phyloP scores from a whole-genome alignment of 2,329 filamentous ascomycete species.

The Intubia oerlemansii region DNA sequence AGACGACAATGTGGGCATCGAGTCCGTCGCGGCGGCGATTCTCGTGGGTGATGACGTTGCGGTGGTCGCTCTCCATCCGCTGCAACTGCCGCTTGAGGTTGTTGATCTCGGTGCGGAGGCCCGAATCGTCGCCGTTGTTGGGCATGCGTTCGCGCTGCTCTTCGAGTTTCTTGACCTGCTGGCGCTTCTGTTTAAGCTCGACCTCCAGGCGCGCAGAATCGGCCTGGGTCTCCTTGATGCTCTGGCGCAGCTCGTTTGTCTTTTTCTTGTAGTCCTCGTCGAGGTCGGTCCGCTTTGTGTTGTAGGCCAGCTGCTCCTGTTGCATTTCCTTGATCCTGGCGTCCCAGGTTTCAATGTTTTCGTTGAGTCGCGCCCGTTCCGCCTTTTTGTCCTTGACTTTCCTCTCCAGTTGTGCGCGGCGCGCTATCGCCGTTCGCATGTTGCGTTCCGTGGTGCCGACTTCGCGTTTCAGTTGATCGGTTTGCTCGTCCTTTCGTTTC shows the following conservation, averaged over 20 bases:
- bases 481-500: conserved; percentile 81
- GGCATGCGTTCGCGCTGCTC: conserved; percentile 42
- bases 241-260: conserved; percentile 26
- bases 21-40: conserved; percentile 24
- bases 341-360: conserved; percentile 49
- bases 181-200: conserved; percentile 49
- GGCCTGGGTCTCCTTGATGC: conserved; percentile 40
- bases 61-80: conserved; percentile 27
- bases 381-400: conserved; percentile 44
- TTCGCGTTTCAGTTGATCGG: conserved; percentile 62
- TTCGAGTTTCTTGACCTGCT: conserved; percentile 52
- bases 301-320: conserved; percentile 30
- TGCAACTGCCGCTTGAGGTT: conserved; percentile 35
- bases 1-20: conserved; percentile 23
- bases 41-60: conserved; percentile 25
- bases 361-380: conserved; percentile 46
- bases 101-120: conserved; percentile 25
- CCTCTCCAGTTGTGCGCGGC: conserved; percentile 59
- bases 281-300: conserved; percentile 28
- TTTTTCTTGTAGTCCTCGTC: conserved; percentile 29
- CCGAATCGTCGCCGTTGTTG: conserved; percentile 39
- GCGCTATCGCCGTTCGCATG: conserved; percentile 62
- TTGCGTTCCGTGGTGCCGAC: conserved; percentile 60
- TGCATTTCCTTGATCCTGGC: conserved; percentile 39
- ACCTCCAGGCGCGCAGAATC: conserved; percentile 45